These are phyloP conservation scores for Trichoderma lentiforme DNA, from an alignment of 2,329 filamentous ascomycete species.

Conservation along the genomic window DNA sequence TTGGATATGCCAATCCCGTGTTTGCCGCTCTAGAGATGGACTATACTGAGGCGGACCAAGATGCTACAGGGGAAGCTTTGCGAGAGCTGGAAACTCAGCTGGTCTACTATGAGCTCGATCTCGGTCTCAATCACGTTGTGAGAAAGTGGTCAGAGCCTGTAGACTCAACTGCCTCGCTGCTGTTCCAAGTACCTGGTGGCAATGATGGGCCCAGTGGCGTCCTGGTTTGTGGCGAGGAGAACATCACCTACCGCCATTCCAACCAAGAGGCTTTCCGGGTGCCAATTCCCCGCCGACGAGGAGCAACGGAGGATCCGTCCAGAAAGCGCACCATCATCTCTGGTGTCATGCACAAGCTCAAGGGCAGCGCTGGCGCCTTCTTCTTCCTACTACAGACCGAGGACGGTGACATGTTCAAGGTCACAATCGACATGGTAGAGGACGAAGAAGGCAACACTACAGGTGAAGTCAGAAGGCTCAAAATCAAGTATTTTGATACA, in stretches of 20 bases:
- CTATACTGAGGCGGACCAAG: slow-evolving; percentile 86
- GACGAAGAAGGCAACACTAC: slow-evolving; percentile 75
- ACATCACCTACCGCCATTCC: slow-evolving; percentile 93
- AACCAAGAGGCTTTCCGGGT: slow-evolving; percentile 88
- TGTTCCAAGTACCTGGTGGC: slow-evolving; percentile 94
- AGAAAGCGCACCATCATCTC: slow-evolving; percentile 83
- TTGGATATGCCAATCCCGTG: slow-evolving; percentile 94
- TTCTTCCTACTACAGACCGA: slow-evolving; percentile 96
- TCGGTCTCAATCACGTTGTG: slow-evolving; percentile 95
- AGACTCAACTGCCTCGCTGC: slow-evolving; percentile 79
- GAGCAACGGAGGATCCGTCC: slow-evolving; percentile 86
- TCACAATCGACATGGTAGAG: slow-evolving; percentile 86
- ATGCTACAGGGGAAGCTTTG: slow-evolving; percentile 78
- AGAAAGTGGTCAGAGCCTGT: slow-evolving; percentile 95
- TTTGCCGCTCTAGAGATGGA: slow-evolving; percentile 95
- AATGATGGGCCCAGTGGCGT: slow-evolving; percentile 93
- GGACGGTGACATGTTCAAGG: slow-evolving; percentile 97
- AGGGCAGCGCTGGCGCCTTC: slow-evolving; percentile 76
- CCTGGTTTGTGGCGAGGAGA: slow-evolving; percentile 90
- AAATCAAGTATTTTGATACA: slow-evolving; percentile 98
- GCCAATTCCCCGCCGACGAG: slow-evolving; percentile 80
- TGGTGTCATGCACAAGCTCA: slow-evolving; percentile 97
- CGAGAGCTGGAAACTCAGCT: slow-evolving; percentile 83
- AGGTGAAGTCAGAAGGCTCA: slow-evolving; percentile 76
- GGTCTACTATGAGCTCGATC: slow-evolving; percentile 95